Base-by-base conservation (phyloP, 1,139 yeast species). In the Suhomyces bokatorum region DNA sequence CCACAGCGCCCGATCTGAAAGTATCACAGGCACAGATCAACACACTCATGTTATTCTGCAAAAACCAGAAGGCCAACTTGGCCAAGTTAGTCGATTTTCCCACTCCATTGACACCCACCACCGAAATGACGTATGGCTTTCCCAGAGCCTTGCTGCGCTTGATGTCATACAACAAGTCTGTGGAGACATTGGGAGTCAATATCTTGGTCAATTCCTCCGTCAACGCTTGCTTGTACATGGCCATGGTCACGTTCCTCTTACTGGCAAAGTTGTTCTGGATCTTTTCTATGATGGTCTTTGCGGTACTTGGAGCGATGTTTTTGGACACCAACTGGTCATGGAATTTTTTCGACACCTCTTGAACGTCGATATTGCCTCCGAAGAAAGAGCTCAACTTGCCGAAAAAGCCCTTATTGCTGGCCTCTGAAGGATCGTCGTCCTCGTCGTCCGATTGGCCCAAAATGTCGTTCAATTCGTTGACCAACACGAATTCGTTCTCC, bases 11-110 rank as follows among this genome's bases (percentile, higher is more conserved):
- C 0, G 97, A 89, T 66, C 99, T 78, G 70, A 93, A 93, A 0
- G 99, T 95, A 69, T 93, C 99, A 68, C 99, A 93, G 0, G 99
- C 99, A 35, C 96, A 96, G 55, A 93, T 87, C 45, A 93, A 75
- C 1, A 93, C 96, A 55, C 81, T 83, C 62, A 88, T 77, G 61
- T 91, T 83, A 64, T 93, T 93, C 62, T 91, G 97, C 46, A 93
- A 68, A 43, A 93, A 75, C 99, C 99, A 93, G 62, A 88, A 95
- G 1, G 97, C 99, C 45, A 93, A 71, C 66, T 91, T 93, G 32
- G 98, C 95, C 49, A 93, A 73, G 59, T 90, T 95, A 3, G 99
- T 95, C 0, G 97, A 91, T 64, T 95, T 93, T 24, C 99, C 99
- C 30, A 93, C 99, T 37, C 99, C 99, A 62, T 93, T 93, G 22